These are phyloP conservation scores for Fomitopsis palustris DNA, from an alignment of 1,284 basidiomycete genomes.

Conservation along the genomic window DNA sequence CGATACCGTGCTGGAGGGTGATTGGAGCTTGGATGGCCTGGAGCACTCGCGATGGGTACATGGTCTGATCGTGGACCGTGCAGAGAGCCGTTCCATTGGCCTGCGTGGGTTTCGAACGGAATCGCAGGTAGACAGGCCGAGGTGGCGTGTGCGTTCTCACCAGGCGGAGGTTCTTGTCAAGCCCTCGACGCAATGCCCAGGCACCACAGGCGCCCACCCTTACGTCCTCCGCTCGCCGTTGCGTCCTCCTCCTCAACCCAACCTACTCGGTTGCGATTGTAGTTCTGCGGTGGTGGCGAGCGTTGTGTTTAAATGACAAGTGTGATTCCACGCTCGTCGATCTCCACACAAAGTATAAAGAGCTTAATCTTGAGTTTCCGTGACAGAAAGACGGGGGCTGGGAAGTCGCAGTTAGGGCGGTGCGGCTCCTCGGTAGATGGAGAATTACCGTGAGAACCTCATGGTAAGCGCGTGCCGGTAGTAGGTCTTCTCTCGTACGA, in stretches of 20 bases:
- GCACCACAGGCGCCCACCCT: not conserved
- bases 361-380: not conserved
- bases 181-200: not conserved
- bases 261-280: not conserved
- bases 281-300: not conserved
- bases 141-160: not conserved
- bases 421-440: not conserved
- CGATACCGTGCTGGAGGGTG: not conserved
- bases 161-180: not conserved
- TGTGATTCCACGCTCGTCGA: not conserved
- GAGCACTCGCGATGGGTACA: not conserved
- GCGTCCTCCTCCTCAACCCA: not conserved
- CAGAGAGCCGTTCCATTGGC: not conserved
- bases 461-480: not conserved
- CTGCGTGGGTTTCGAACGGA: not conserved
- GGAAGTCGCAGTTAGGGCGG: not conserved
- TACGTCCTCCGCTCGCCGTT: too few species aligned
- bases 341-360: not conserved
- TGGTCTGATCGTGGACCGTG: not conserved
- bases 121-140: not conserved
- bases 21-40: not conserved
- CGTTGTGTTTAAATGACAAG: not conserved
- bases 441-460: not conserved
- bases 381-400: not conserved
- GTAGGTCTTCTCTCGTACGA: not conserved